Evolutionary conservation across 2,329 filamentous ascomycete genomes (phyloP), one percentile per base, ranked within the genome.

Genomic region (Pleoardoris graminearum): DNA sequence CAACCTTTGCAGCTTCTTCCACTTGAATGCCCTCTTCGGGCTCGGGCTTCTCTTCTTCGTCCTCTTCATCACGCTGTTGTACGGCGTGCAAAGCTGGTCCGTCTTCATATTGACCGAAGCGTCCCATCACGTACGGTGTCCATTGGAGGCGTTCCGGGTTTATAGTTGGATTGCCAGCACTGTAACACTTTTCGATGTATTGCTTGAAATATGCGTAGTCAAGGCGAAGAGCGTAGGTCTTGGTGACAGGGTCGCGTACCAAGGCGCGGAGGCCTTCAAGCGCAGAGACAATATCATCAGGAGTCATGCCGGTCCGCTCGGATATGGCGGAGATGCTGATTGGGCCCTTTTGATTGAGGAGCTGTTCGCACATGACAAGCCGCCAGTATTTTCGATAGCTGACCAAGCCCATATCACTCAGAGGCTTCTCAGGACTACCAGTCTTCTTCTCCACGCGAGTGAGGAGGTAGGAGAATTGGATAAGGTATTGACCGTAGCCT

Each of bases 361-460:
- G 80, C 62, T 96, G 90, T 57, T 89, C 88, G 68, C 92, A 97
- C 48, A 99, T 78, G 2, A 96, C 82, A 8, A 96, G 79, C 17
- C 94, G 87, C 94, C 94, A 99, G 73, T 99, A 99, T 65, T 96
- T 97, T 38, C 94, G 86, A 70, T 99, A 99, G 1, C 93, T 97
- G 3, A 97, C 93, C 33, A 99, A 76, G 3, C 94, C 94, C 91
- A 99, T 97, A 69, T 99, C 94, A 0, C 94, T 97, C 3, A 99
- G 81, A 0, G 94, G 94, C 74, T 99, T 99, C 72, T 99, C 94
- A 0, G 94, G 94, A 1, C 93, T 97, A 8, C 94, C 94, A 0
- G 91, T 95, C 74, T 97, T 96, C 64, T 87, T 84, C 75, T 99
- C 94, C 1, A 95, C 90, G 46, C 91, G 85, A 0, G 95, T 97